phyloP scores from a whole-genome alignment of 2,329 filamentous ascomycete species.

The Cryphonectria parasitica region DNA sequence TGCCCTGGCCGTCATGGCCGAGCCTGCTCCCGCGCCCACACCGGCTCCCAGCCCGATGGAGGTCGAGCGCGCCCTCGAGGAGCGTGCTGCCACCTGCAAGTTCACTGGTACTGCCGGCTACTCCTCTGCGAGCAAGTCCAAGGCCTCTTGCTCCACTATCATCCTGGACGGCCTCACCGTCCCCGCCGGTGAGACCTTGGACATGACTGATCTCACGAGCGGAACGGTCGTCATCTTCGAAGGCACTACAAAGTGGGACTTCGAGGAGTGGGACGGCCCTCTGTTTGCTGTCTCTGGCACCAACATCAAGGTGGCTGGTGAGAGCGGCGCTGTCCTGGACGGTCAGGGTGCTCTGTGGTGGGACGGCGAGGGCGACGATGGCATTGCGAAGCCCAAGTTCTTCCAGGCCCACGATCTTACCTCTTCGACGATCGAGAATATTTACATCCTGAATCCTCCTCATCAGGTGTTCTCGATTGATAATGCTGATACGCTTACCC shows the following conservation, averaged over 20 bases:
- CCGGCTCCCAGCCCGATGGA: constrained; percentile 15
- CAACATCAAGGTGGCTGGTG: constrained; percentile 56
- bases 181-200: constrained; percentile 61
- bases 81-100: constrained; percentile 47
- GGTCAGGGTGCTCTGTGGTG: constrained; percentile 62
- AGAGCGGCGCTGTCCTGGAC: constrained; percentile 57
- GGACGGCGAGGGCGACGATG: constrained; percentile 51
- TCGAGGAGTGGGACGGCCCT: constrained; percentile 67
- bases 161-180: constrained; percentile 58
- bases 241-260: constrained; percentile 70
- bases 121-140: constrained; percentile 34
- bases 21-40: constrained; percentile 18
- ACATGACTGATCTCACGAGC: constrained; percentile 55
- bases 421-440: constrained; percentile 32
- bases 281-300: constrained; percentile 64
- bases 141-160: constrained; percentile 55
- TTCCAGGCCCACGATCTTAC: constrained; percentile 40
- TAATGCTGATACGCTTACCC: constrained; percentile 44
- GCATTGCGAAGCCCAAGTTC: constrained; percentile 22
- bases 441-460: constrained; percentile 57
- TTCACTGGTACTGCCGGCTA: constrained; percentile 52
- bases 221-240: constrained; percentile 64
- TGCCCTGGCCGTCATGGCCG: constrained; percentile 15
- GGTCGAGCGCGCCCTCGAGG: constrained; percentile 20
- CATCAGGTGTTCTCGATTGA: constrained; percentile 56